Base-by-base conservation (phyloP, 2,329 filamentous ascomycete genomes). In the Fusarium pininemorale region DNA sequence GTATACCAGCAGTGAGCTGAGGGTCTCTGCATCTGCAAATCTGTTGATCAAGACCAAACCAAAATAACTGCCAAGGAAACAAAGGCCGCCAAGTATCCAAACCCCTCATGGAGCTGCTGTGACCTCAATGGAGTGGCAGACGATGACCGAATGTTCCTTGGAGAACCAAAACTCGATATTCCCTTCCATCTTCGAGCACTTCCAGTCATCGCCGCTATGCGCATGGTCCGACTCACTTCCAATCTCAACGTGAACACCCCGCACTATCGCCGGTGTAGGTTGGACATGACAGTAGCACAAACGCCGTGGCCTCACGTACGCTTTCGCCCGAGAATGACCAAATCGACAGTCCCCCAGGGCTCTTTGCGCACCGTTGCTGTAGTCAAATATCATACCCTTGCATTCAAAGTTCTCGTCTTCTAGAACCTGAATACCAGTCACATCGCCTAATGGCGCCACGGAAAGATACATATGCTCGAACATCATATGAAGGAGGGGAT, bases 131-230 rank as follows among this genome's bases (percentile, higher is more conserved):
- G 64, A 6, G 16, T 54, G 47, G 13, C 45, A 54, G 28, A 70
- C 26, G 6, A 55, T 13, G 22, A 55, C 10, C 26, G 66, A 59
- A n/a, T 39, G 39, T 16, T 60, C 47, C 5, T 18, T 59, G 20
- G 66, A 70, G 41, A 54, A 70, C 66, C 59, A 70, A 35, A 54
- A 70, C n/a, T 70, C 66, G 14, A 70, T 16, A 26, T 16, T 18
- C 5, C 53, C 67, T 32, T 35, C 39, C 26, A 66, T 66, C 5
- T 20, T 8, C 14, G 24, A 66, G 15, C 66, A 70, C 18, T 28
- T 22, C 67, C 67, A 70, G 13, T 50, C 59, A 20, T n/a, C 44
- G 20, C 42, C 22, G 3, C 56, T 37, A 9, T 59, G 42, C 16
- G 28, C 20, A 41, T 59, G 60, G 6, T 26, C 22, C 6, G 62